Conservation (phyloP, 202 grass and related monocot species). For the Setaria viridis region DNA sequence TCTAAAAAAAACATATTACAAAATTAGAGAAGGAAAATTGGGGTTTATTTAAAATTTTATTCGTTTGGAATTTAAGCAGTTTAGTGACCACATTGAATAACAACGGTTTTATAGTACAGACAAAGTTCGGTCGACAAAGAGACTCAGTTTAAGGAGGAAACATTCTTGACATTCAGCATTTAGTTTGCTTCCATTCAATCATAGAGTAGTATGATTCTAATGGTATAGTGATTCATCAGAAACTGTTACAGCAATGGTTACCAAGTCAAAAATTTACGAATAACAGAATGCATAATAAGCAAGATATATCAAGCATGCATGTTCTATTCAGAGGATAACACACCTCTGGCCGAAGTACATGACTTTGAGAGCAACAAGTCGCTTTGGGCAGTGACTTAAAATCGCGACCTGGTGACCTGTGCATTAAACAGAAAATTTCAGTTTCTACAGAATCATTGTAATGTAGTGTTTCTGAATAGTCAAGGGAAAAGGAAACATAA, state of each 20-base stretch:
- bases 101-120: background rate
- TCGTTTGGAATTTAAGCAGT: background rate
- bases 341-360: conserved; percentile 96
- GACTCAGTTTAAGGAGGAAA: background rate
- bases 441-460: conserved; percentile 16
- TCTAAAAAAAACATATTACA: background rate
- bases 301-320: background rate
- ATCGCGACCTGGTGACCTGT: conserved; percentile 51
- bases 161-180: background rate
- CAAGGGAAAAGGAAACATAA: background rate
- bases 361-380: conserved; percentile 81
- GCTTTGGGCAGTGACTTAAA: conserved; percentile 64
- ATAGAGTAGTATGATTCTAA: conserved; percentile 4
- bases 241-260: conserved; percentile 6
- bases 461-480: conserved; percentile 11
- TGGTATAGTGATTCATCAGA: conserved; percentile 16
- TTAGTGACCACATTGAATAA: background rate
- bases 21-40: background rate
- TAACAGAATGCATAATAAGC: background rate
- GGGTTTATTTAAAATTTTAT: background rate
- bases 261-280: background rate
- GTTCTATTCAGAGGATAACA: conserved; percentile 19
- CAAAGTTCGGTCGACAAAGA: background rate
- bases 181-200: conserved; percentile 18
- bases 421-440: conserved; percentile 9